Evolutionary conservation across 805 yeast genomes (phyloP), one percentile per base, ranked within the genome.

Genomic region (Hyphopichia homilentoma): DNA sequence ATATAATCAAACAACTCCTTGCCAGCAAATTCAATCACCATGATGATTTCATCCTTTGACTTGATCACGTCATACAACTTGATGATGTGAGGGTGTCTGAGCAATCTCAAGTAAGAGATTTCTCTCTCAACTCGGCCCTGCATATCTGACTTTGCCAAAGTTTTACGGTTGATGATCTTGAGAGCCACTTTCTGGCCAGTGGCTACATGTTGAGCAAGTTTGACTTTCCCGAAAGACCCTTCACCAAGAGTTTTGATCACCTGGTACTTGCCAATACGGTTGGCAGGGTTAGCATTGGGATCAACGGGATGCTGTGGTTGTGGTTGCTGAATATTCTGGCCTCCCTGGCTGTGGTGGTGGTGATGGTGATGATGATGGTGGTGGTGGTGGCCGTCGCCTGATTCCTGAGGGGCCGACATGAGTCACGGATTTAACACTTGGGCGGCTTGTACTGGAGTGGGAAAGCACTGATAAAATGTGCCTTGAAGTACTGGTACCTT

Each of bases 1-100:
- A 89, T 90, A 55, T 90, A 89, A 51, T 90, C 97, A 52, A 90
- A 90, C 49, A 90, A 73, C 61, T 89, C 97, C 46, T 86, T 86
- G n/a, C 95, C 95, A 1, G 97, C 97, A 54, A 76, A 90, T 61
- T 90, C 97, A 51, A 90, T 87, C 17, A 90, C 97, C 96, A 90
- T 90, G 49, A 90, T 84, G 47, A 90, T 90, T 52, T 90, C 97
- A 48, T 90, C 96, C 48, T 85, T 85, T 26, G 95, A 84, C 59
- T 89, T 89, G 56, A 90, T 89, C 27, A 90, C 97, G 57, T 90
- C 97, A 61, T 88, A 89, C 31, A 90, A 69, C 60, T 90, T 90
- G 65, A 90, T 90, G 59, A 90, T 90, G 59, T 90, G 97, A 3
- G 96, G 97, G 60, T 90, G 97, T 58, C 96, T 78, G 39, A 90